Percentiles rank a stretch among this genome's conserved stretches.
Evolutionary conservation across 257 asterid genomes (phyloP).

Genomic region (Solanum chmielewskii): DNA sequence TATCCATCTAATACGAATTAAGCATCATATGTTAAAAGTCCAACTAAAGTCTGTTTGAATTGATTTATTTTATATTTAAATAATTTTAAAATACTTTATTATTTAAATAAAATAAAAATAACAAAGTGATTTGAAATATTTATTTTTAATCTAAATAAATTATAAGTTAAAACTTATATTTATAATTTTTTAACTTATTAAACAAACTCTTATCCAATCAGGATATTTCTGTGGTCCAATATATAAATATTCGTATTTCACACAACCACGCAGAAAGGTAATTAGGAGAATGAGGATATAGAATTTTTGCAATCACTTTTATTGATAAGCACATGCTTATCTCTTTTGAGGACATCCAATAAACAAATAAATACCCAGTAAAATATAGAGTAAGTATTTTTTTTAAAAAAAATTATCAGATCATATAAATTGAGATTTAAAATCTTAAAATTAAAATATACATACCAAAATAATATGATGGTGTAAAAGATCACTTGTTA

Average conservation of each 20-base stretch:
- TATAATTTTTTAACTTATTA: not conserved
- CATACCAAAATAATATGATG: not conserved
- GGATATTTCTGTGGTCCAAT: conserved; percentile 26
- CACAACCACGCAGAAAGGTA: not conserved
- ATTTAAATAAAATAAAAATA: not conserved
- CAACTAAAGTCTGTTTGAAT: not conserved
- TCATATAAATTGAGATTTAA: not conserved
- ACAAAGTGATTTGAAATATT: not conserved
- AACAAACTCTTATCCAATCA: conserved; percentile 31
- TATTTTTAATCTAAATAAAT: not conserved
- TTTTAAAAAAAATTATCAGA: not conserved
- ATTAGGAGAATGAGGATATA: conserved; percentile 18
- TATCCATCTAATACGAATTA: conserved; percentile 4
- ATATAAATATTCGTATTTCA: conserved; percentile 20
- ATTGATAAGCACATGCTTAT: not conserved
- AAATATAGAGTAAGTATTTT: not conserved
- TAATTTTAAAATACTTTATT: not conserved
- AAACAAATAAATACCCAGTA: not conserved
- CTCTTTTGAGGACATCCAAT: not conserved
- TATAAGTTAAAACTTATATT: not conserved
- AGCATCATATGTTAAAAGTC: conserved; percentile 56
- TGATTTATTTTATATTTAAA: not conserved
- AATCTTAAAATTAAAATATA: not conserved
- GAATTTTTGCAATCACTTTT: conserved; percentile 5
- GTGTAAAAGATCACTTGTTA: not conserved